Evolutionary conservation across 2,329 filamentous ascomycete genomes (phyloP).

Genomic region (Pyrenochaeta sp.): DNA sequence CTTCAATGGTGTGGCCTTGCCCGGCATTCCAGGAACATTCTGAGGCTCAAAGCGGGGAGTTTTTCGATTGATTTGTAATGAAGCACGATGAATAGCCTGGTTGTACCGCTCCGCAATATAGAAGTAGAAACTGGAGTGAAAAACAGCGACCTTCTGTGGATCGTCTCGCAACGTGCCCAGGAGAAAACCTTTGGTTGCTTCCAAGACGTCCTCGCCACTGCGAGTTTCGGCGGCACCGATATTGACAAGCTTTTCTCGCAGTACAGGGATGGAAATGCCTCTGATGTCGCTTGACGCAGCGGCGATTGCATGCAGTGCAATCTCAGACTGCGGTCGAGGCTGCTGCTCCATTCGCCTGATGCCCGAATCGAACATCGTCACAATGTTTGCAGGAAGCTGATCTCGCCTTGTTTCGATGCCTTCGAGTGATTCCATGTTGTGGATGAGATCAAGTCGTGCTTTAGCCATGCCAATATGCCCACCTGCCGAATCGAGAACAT

Average conservation of each 20-base stretch:
- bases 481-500: conserved; percentile 8
- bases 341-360: conserved; percentile 18
- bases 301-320: conserved; percentile 20
- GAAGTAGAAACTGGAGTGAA: conserved; percentile 14
- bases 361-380: conserved; percentile 21
- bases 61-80: conserved; percentile 8
- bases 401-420: conserved; percentile 15
- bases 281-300: conserved; percentile 7
- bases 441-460: conserved; percentile 23
- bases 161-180: conserved; percentile 2
- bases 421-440: conserved; percentile 17
- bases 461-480: conserved; percentile 24
- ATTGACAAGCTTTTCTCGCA: conserved; percentile 8
- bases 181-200: conserved; percentile 22
- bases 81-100: conserved; percentile 13
- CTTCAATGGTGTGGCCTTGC: conserved; percentile 9
- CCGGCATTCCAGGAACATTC: conserved; percentile 11
- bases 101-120: conserved; percentile 20
- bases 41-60: conserved; percentile 11
- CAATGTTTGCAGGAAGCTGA: conserved; percentile 25
- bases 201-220: conserved; percentile 28
- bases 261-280: conserved; percentile 10
- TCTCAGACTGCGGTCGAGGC: conserved; percentile 6
- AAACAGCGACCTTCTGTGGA: conserved; percentile 11
- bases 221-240: conserved; percentile 3